These are phyloP conservation scores for Candida orba DNA, from an alignment of 805 yeast genomes.

Conservation along the genomic window DNA sequence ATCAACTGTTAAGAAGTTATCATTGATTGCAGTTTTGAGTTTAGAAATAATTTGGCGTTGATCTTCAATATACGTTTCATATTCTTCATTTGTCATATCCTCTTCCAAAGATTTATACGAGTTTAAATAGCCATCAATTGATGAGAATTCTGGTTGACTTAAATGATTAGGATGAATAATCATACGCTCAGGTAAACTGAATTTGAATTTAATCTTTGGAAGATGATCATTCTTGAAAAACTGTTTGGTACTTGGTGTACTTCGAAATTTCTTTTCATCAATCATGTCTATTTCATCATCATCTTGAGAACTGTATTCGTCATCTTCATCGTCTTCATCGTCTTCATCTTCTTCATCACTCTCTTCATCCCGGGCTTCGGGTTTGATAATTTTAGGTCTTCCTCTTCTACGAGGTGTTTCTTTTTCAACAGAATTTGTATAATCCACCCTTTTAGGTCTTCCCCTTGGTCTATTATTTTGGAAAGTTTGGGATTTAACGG, in stretches of 20 bases:
- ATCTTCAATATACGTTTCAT: constrained; percentile 43
- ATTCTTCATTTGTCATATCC: constrained; percentile 55
- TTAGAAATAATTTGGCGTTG: constrained; percentile 40
- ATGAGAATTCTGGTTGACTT: constrained; percentile 35
- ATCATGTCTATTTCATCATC: constrained; percentile 1
- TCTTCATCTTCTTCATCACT: constrained; percentile 6
- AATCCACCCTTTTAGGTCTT: background rate
- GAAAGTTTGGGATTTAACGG: background rate
- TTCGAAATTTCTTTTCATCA: constrained; percentile 11
- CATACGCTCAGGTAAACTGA: constrained; percentile 36
- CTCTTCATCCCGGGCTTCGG: background rate
- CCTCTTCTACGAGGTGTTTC: background rate
- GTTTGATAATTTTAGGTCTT: background rate
- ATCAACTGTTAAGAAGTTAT: constrained; percentile 38
- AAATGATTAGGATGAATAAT: constrained; percentile 58
- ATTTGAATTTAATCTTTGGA: constrained; percentile 23
- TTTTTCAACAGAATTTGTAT: background rate
- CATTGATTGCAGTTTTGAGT: constrained; percentile 41
- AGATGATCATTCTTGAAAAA: constrained; percentile 6
- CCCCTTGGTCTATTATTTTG: background rate
- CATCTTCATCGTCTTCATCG: constrained; percentile 2
- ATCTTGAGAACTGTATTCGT: constrained; percentile 5
- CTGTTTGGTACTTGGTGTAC: background rate
- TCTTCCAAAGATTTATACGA: constrained; percentile 57
- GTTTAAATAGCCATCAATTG: constrained; percentile 38